Percentiles rank a stretch among this genome's conserved stretches.
phyloP scores from a whole-genome alignment of 805 yeast genomes.

The Spencermartinsiella europaea region DNA sequence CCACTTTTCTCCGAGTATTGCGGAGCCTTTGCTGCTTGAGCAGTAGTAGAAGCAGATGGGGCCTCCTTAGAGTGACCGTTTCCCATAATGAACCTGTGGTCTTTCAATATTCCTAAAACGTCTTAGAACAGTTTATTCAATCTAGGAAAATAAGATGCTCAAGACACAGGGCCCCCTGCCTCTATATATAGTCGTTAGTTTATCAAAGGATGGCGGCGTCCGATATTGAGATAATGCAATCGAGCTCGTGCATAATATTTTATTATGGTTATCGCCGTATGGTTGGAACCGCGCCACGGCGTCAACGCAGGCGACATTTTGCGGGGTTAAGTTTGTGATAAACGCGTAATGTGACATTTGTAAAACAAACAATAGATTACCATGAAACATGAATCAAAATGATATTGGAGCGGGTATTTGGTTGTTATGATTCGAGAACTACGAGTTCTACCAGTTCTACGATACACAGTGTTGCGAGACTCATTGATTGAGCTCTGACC shows the following conservation, averaged over 20 bases:
- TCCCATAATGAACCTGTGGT: neutral
- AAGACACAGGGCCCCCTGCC: no score
- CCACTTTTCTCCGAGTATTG: neutral
- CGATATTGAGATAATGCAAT: neutral
- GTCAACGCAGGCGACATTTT: neutral
- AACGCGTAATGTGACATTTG: neutral
- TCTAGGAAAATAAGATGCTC: no score
- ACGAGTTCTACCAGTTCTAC: no score
- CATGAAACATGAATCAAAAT: neutral
- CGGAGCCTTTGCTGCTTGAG: neutral
- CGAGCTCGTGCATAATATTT: neutral
- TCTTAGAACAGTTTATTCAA: no score
- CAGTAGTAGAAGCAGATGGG: neutral
- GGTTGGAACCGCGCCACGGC: no score
- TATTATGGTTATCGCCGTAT: neutral
- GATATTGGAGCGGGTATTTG: no score
- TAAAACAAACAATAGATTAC: neutral
- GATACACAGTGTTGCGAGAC: no score
- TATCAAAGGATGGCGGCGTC: neutral
- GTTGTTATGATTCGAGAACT: no score
- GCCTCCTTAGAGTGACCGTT: neutral
- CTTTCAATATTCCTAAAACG: no score
- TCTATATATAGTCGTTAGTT: neutral
- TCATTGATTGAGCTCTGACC: no score
- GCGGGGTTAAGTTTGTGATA: no score